A percentile compares a stretch with the other conserved stretches of the same genome.
Evolutionary conservation across 192 early-diverging fungal species (phyloP).

Genomic region (Diversispora epigaea): DNA sequence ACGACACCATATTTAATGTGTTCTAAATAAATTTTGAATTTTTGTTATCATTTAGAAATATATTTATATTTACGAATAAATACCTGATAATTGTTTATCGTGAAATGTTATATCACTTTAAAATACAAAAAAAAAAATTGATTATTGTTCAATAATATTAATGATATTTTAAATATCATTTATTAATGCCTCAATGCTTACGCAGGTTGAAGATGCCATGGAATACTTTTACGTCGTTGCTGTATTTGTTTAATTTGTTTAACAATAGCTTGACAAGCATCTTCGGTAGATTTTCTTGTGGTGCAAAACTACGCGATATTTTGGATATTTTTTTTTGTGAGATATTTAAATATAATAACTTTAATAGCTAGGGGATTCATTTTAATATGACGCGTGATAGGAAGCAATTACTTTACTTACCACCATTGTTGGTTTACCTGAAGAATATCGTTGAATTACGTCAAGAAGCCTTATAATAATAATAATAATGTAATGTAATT

Average conservation of each 20-base stretch:
- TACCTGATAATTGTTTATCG: neutral
- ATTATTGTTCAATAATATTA: too few relatives aligned
- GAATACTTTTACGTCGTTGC: neutral
- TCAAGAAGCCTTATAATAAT: slow-evolving; percentile 35
- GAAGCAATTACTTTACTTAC: slow-evolving; percentile 31
- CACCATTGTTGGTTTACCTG: slow-evolving; percentile 37
- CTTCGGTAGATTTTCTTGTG: slow-evolving; percentile 41
- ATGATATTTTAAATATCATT: too few relatives aligned
- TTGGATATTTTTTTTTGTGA: slow-evolving; percentile 2
- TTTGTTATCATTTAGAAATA: neutral
- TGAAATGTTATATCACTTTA: neutral
- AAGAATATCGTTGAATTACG: slow-evolving; percentile 38
- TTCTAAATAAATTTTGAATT: neutral
- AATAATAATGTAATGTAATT: too few relatives aligned
- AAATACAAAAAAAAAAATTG: too few relatives aligned
- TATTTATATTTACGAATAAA: neutral
- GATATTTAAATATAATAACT: neutral
- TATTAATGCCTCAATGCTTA: neutral
- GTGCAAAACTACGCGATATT: slow-evolving; percentile 38
- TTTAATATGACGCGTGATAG: neutral
- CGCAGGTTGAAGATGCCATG: neutral
- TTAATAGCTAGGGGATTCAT: neutral
- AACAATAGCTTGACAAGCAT: slow-evolving; percentile 39
- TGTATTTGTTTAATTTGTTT: slow-evolving; percentile 33
- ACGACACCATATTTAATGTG: slow-evolving; percentile 51